Evolutionary conservation across 1,139 yeast genomes (phyloP).

Genomic region (Yamadazyma friedrichii): DNA sequence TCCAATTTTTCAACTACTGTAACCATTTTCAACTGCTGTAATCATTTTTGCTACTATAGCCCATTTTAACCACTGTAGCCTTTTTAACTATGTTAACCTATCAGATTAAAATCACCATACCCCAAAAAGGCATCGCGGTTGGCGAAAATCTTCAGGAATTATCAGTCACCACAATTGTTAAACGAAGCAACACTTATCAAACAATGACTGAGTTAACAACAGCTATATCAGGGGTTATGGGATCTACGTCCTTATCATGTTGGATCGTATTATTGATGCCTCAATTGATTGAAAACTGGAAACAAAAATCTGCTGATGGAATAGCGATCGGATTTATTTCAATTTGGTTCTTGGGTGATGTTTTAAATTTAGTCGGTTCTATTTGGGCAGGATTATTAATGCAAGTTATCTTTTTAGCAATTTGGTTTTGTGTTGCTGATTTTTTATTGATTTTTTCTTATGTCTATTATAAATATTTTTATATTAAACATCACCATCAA

Average conservation of each 20-base stretch:
- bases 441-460: slow-evolving; percentile 60
- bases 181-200: background rate
- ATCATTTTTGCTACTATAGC: too few species aligned
- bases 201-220: slow-evolving; percentile 25
- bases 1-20: too few species aligned
- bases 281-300: slow-evolving; percentile 81
- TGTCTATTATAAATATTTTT: slow-evolving; percentile 50
- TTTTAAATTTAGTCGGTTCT: slow-evolving; percentile 66
- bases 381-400: slow-evolving; percentile 72
- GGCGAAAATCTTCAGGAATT: background rate
- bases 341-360: slow-evolving; percentile 75
- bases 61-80: too few species aligned
- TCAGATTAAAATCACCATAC: too few species aligned
- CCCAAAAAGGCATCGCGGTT: slow-evolving; percentile 3
- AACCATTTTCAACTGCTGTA: too few species aligned
- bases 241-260: slow-evolving; percentile 68
- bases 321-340: slow-evolving; percentile 67
- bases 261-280: slow-evolving; percentile 83
- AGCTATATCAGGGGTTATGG: slow-evolving; percentile 61
- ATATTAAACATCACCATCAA: slow-evolving; percentile 26
- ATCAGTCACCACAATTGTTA: background rate
- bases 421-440: slow-evolving; percentile 77
- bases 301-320: slow-evolving; percentile 75
- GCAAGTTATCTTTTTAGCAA: slow-evolving; percentile 65
- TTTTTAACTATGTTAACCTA: too few species aligned